Evolutionary conservation across 805 yeast genomes (phyloP).

Genomic region (Lipomyces spencermartinsiae): DNA sequence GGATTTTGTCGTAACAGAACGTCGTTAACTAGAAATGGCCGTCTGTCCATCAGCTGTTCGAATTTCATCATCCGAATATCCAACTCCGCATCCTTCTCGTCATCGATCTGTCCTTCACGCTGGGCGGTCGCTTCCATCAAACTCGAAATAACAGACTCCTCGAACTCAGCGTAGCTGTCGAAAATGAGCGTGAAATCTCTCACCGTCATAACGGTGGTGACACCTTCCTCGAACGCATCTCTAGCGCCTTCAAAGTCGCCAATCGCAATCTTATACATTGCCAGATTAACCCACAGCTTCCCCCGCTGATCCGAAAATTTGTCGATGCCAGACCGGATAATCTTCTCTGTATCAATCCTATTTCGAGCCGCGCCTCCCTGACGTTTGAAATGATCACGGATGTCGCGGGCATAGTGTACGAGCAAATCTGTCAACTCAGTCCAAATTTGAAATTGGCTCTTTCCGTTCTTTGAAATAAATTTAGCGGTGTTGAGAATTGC

Average conservation of each 20-base stretch:
- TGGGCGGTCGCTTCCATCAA: conserved; percentile 43
- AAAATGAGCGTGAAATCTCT: conserved; percentile 68
- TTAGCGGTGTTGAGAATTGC: conserved; percentile 47
- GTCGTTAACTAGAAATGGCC: conserved; percentile 69
- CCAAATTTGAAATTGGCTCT: conserved; percentile 58
- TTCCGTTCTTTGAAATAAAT: conserved; percentile 48
- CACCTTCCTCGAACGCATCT: conserved; percentile 56
- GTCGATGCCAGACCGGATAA: conserved; percentile 48
- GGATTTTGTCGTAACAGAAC: conserved; percentile 66
- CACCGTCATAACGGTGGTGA: conserved; percentile 56
- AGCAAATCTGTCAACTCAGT: conserved; percentile 54
- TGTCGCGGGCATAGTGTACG: conserved; percentile 42
- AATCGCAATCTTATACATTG: conserved; percentile 55
- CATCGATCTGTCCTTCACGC: conserved; percentile 21
- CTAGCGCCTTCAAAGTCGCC: conserved; percentile 51
- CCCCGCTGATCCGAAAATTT: conserved; percentile 68
- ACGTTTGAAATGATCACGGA: conserved; percentile 14
- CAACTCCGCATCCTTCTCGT: conserved; percentile 46
- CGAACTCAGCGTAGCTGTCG: conserved; percentile 66
- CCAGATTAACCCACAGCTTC: conserved; percentile 54
- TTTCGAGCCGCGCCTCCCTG: background rate
- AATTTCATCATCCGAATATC: conserved; percentile 56
- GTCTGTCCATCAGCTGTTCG: conserved; percentile 61
- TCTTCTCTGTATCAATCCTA: conserved; percentile 48
- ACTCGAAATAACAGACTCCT: conserved; percentile 55